phyloP scores from a whole-genome alignment of 2,329 filamentous ascomycete genomes.

The Fusarium goolgardi region DNA sequence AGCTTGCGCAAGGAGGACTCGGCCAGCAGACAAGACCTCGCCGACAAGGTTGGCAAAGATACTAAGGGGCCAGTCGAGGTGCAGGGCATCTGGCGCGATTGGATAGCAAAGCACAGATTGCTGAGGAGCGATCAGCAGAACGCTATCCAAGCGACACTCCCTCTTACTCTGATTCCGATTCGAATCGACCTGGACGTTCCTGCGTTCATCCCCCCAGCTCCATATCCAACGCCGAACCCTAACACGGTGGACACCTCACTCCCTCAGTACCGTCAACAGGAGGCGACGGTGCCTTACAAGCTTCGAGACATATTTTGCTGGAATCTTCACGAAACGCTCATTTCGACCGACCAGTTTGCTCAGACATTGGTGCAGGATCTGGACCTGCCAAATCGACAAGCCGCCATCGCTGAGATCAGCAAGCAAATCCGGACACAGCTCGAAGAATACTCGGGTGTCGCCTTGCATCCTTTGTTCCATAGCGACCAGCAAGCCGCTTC shows the following conservation, averaged over 20 bases:
- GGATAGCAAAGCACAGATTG: constrained; percentile 81
- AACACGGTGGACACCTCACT: constrained; percentile 75
- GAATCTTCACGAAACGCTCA: constrained; percentile 95
- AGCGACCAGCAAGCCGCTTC: constrained; percentile 56
- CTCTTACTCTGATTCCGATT: constrained; percentile 92
- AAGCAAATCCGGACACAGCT: constrained; percentile 94
- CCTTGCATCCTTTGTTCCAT: constrained; percentile 92
- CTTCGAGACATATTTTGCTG: constrained; percentile 96
- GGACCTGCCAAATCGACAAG: constrained; percentile 81
- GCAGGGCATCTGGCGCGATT: constrained; percentile 93
- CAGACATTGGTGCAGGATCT: constrained; percentile 89
- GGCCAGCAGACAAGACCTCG: constrained; percentile 69
- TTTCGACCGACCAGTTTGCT: constrained; percentile 97
- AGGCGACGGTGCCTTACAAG: constrained; percentile 84
- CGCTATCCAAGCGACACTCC: constrained; percentile 77
- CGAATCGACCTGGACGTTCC: constrained; percentile 95
- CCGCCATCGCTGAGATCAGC: constrained; percentile 82
- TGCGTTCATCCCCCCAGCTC: constrained; percentile 74
- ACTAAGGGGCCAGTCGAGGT: constrained; percentile 80
- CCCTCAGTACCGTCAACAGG: constrained; percentile 82
- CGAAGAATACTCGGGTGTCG: constrained; percentile 95
- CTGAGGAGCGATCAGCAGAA: constrained; percentile 69
- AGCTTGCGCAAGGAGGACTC: constrained; percentile 83
- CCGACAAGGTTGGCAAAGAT: constrained; percentile 87
- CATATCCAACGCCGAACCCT: constrained; percentile 72